Conservation (phyloP, 257 asterid species). For the Gardenia jasminoides region DNA sequence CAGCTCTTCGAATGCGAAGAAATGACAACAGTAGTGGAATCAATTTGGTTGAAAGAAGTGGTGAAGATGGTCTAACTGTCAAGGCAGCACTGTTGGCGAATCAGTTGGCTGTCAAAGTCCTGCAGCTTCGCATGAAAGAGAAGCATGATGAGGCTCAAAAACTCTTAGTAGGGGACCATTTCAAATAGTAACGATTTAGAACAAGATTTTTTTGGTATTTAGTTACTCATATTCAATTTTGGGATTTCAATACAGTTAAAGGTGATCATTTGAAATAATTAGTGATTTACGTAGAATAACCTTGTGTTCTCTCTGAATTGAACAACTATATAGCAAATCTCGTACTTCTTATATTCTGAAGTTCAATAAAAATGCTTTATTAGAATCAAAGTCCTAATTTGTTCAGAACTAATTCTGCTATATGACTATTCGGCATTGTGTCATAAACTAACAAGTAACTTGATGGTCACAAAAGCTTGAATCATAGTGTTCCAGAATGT, state of each 20-base stretch:
- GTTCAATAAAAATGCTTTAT: no score
- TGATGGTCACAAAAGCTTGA: not conserved
- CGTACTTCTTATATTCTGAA: no score
- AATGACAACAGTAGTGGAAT: conserved; percentile 32
- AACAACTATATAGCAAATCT: no score
- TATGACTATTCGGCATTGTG: no score
- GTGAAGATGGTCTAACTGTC: conserved; percentile 36
- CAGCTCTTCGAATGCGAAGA: conserved; percentile 30
- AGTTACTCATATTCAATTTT: no score
- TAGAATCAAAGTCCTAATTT: no score
- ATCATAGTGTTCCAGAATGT: not conserved
- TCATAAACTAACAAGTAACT: not conserved
- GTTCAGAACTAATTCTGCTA: no score
- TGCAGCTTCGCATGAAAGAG: conserved; percentile 95
- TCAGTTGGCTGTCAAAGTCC: conserved; percentile 90
- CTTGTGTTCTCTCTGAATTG: no score
- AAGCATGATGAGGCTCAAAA: conserved; percentile 86
- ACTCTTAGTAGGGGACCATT: conserved; percentile 55
- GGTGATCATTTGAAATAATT: no score
- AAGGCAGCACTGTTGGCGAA: conserved; percentile 66
- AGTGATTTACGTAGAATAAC: no score
- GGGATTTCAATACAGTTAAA: no score
- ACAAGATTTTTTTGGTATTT: no score
- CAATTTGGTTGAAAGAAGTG: conserved; percentile 26
- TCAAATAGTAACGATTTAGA: not conserved